Conservation (phyloP, 352 stramenopile species). For the Plasmopara viticola region DNA sequence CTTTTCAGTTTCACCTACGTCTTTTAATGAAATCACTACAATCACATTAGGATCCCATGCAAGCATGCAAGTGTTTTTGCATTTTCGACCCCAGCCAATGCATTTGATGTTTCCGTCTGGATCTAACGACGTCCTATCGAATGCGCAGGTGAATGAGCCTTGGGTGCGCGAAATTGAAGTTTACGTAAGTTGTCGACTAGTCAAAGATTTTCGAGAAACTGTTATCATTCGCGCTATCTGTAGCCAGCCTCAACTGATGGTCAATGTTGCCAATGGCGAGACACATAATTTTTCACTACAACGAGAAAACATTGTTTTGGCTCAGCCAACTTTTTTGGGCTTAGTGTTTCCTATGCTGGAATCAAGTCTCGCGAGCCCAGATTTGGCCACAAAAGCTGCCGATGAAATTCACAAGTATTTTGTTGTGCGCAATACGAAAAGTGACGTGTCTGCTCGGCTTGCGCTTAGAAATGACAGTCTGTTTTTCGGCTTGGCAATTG, state of each 20-base stretch:
- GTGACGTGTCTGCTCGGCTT: conserved; percentile 53
- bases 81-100: conserved; percentile 71
- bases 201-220: conserved; percentile 85
- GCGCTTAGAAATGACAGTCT: conserved; percentile 80
- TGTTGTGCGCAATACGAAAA: conserved; percentile 71
- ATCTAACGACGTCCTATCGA: conserved; percentile 7
- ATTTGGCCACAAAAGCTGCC: conserved; percentile 21
- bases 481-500: conserved; percentile 73
- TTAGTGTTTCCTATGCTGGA: conserved; percentile 79
- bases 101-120: conserved; percentile 9
- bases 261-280: conserved; percentile 50
- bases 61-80: conserved; percentile 81
- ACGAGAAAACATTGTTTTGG: conserved; percentile 29
- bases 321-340: conserved; percentile 70
- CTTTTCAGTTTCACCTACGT: conserved; percentile 79
- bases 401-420: conserved; percentile 62
- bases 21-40: conserved; percentile 75
- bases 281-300: conserved; percentile 28
- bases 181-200: conserved; percentile 82
- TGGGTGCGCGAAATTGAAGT: conserved; percentile 85
- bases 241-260: conserved; percentile 69
- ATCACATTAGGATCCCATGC: conserved; percentile 63
- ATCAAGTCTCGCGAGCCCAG: conserved; percentile 39
- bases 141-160: conserved; percentile 29
- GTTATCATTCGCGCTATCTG: conserved; percentile 74